These are phyloP conservation scores for Aspergillus clavatus DNA, from an alignment of 2,329 filamentous ascomycete genomes.

Conservation along the genomic window DNA sequence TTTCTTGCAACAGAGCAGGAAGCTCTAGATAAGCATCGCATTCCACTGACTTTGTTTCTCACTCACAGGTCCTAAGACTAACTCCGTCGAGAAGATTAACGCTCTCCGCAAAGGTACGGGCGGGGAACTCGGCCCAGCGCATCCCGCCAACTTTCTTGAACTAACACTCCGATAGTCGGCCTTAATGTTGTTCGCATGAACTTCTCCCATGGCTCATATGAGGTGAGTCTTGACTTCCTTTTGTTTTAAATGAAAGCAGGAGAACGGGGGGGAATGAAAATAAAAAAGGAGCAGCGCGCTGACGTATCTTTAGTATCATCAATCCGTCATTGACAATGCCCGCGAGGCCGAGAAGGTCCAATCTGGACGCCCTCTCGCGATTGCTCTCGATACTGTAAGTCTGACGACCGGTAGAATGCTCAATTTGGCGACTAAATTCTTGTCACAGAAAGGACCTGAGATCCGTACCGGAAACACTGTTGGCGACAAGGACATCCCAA, in stretches of 20 bases:
- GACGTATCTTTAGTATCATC: constrained; percentile 66
- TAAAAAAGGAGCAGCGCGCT: constrained; percentile 2
- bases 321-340: constrained; percentile 95
- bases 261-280: background rate
- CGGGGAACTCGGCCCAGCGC: constrained; percentile 5
- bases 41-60: constrained; percentile 20
- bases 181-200: constrained; percentile 99
- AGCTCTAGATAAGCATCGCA: background rate
- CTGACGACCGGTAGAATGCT: constrained; percentile 25
- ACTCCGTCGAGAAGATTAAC: constrained; percentile 96
- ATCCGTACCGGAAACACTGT: constrained; percentile 77
- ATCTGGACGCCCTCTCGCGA: constrained; percentile 82
- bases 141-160: constrained; percentile 2
- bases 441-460: constrained; percentile 66
- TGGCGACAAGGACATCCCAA: constrained; percentile 69
- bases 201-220: constrained; percentile 92
- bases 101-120: constrained; percentile 65
- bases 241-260: too few relatives aligned
- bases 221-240: constrained; percentile 42
- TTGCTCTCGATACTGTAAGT: constrained; percentile 79
- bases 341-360: constrained; percentile 76
- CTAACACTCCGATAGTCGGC: constrained; percentile 53
- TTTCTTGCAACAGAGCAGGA: constrained; percentile 1
- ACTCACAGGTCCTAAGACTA: constrained; percentile 79
- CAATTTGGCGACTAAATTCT: constrained; percentile 7